Percentiles rank a stretch among this genome's conserved stretches.
phyloP scores from a whole-genome alignment of 2,329 filamentous ascomycete species.

The Nannizzia gypsea region DNA sequence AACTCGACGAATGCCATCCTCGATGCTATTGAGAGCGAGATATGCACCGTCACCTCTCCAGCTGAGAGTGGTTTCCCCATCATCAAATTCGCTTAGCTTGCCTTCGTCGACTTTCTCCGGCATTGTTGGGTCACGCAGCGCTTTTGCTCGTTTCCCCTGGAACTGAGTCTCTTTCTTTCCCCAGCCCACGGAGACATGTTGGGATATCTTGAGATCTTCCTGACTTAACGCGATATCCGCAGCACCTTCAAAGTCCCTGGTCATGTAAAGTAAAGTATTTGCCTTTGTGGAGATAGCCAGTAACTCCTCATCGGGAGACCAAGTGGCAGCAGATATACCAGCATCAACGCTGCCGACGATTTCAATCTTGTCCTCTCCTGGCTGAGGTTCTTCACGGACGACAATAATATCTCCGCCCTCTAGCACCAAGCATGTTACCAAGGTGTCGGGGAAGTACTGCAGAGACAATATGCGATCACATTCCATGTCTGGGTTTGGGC shows the following conservation, averaged over 20 bases:
- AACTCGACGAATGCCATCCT: constrained; percentile 57
- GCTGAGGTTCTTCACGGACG: constrained; percentile 58
- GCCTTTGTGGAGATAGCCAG: constrained; percentile 70
- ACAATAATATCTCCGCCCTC: constrained; percentile 84
- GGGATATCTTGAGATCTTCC: constrained; percentile 76
- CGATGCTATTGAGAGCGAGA: constrained; percentile 73
- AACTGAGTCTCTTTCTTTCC: constrained; percentile 98
- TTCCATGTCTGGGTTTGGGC: constrained; percentile 60
- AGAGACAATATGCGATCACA: constrained; percentile 66
- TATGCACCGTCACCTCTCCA: constrained; percentile 94
- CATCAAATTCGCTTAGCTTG: constrained; percentile 59
- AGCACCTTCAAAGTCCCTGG: constrained; percentile 73
- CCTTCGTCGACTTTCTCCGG: constrained; percentile 86
- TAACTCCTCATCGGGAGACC: constrained; percentile 92
- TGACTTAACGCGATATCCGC: constrained; percentile 58
- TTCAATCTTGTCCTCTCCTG: constrained; percentile 69
- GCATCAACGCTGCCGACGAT: constrained; percentile 91
- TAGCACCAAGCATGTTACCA: constrained; percentile 68
- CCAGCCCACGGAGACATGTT: constrained; percentile 94
- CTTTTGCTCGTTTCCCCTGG: constrained; percentile 76
- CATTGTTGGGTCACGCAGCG: constrained; percentile 83
- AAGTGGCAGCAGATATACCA: constrained; percentile 76
- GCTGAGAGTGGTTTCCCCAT: constrained; percentile 59
- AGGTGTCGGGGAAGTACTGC: constrained; percentile 73
- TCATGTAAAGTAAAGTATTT: constrained; percentile 81